Evolutionary conservation across 345 rosid genomes (phyloP), one percentile per base, ranked within the genome.

Genomic region (Hirschfeldia incana): DNA sequence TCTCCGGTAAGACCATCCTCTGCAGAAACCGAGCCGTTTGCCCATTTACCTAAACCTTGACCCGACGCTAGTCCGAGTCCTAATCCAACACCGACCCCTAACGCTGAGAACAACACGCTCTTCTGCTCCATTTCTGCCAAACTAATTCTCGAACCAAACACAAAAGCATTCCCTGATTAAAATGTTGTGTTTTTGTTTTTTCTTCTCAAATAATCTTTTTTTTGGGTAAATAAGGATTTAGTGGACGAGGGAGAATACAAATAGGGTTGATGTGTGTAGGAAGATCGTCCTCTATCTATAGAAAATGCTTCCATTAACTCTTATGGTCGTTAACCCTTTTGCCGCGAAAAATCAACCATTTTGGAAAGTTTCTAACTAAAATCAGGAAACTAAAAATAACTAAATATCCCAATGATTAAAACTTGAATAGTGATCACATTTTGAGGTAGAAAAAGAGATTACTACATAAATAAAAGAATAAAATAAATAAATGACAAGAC

Each of bases 31-130:
- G 81, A 37, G 55, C 77, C 85, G 57, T 85, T 83, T 12, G 86
- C 80, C 93, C 91, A 91, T 84, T 86, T 83, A 66, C 89, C 82
- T 79, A 88, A 81, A 66, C 84, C 85, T 62, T 89, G 89, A 44
- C 97, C 92, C 5, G 98, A 91, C 6, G 95, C 97, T 84, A 91
- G 81, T 30, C 97, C 94, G 1, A 94, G 69, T 8, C 98, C 98
- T 51, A 94, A 87, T 0, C 98, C 97, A 29, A 94, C 89, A 2
- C 97, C 97, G 44, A 94, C 88, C 4, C 98, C 98, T 84, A 94
- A 79, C 6, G 95, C 98, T 4, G 98, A 91, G 59, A 94, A 64
- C 77, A 81, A 72, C 12, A 81, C 78, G 44, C 78, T 77, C 71
- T 77, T 81, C 55, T 77, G 81, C 72, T 81, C 84, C 84, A 81